Conservation (phyloP, 2,329 filamentous ascomycete species). For the Zalaria sp. region DNA sequence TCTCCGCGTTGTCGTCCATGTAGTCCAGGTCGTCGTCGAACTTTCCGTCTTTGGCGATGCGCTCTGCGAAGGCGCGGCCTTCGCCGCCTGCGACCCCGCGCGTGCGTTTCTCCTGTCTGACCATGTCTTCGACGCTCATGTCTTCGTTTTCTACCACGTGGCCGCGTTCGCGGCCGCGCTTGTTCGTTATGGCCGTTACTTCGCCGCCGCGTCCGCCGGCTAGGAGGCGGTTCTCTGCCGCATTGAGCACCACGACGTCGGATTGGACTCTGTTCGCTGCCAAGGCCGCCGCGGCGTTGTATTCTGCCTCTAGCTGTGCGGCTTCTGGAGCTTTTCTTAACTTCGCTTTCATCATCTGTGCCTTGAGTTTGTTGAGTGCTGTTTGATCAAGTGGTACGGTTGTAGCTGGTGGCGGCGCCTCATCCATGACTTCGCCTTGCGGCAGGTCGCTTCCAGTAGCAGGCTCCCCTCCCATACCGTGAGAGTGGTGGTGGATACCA, state of each 20-base stretch:
- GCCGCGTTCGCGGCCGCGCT: conserved; percentile 71
- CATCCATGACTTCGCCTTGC: conserved; percentile 45
- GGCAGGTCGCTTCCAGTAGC: conserved; percentile 15
- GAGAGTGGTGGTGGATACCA: conserved; percentile 29
- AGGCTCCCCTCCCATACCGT: conserved; percentile 5
- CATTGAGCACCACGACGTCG: conserved; percentile 65
- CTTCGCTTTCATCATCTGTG: conserved; percentile 92
- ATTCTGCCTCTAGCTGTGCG: conserved; percentile 65
- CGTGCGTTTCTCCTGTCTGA: conserved; percentile 81
- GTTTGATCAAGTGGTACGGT: conserved; percentile 56
- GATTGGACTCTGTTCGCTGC: conserved; percentile 40
- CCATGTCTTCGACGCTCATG: conserved; percentile 95
- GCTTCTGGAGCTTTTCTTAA: conserved; percentile 64
- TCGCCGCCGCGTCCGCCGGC: conserved; percentile 63
- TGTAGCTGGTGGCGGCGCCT: conserved; percentile 35
- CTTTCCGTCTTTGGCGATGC: conserved; percentile 84
- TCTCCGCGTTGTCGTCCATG: conserved; percentile 89
- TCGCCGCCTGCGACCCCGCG: conserved; percentile 66
- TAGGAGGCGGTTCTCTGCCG: conserved; percentile 81
- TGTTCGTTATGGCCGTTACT: conserved; percentile 64
- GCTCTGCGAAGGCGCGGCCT: conserved; percentile 68
- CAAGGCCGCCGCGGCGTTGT: conserved; percentile 60
- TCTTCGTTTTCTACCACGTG: conserved; percentile 83
- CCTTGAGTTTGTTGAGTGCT: conserved; percentile 74
- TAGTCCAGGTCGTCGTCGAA: conserved; percentile 92